phyloP scores from a whole-genome alignment of 495 filamentous ascomycete species.

The Monascus purpureus region DNA sequence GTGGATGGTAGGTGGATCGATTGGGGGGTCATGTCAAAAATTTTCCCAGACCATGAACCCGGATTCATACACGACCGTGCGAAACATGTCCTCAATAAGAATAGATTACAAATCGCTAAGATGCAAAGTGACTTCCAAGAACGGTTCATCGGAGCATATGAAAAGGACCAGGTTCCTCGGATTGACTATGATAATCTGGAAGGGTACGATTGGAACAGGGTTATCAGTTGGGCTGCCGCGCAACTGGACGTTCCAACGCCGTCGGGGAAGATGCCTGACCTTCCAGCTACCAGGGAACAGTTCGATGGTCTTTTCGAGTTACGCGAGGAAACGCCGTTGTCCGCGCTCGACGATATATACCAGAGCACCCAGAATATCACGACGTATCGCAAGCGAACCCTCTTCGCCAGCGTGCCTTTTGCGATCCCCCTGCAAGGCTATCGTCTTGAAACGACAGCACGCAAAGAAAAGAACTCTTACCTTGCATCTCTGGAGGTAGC shows the following conservation, averaged over 20 bases:
- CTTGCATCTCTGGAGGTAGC: constrained; percentile 22
- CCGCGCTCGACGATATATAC: constrained; percentile 27
- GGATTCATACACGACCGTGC: constrained; percentile 47
- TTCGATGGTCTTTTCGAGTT: constrained; percentile 37
- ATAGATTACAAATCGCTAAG: constrained; percentile 47
- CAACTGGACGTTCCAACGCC: constrained; percentile 30
- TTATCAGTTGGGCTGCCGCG: constrained; percentile 59
- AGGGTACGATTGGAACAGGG: constrained; percentile 59
- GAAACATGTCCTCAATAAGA: constrained; percentile 40
- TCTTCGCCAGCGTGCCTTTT: constrained; percentile 26
- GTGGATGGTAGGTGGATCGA: constrained; percentile 48
- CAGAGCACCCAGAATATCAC: constrained; percentile 18
- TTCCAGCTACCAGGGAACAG: constrained; percentile 36
- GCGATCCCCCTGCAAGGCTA: constrained; percentile 13
- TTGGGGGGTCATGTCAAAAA: constrained; percentile 54
- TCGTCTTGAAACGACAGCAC: not conserved
- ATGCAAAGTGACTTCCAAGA: constrained; percentile 67
- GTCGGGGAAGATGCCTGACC: constrained; percentile 26
- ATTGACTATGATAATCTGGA: constrained; percentile 60
- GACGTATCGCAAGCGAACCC: constrained; percentile 17
- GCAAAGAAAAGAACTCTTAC: constrained; percentile 8
- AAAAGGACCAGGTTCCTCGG: constrained; percentile 45
- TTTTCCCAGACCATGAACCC: constrained; percentile 48
- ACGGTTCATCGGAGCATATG: constrained; percentile 63
- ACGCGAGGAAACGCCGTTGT: constrained; percentile 21